These are phyloP conservation scores for Dothideomycetes sp. DNA, from an alignment of 2,329 filamentous ascomycete species.

Conservation along the genomic window DNA sequence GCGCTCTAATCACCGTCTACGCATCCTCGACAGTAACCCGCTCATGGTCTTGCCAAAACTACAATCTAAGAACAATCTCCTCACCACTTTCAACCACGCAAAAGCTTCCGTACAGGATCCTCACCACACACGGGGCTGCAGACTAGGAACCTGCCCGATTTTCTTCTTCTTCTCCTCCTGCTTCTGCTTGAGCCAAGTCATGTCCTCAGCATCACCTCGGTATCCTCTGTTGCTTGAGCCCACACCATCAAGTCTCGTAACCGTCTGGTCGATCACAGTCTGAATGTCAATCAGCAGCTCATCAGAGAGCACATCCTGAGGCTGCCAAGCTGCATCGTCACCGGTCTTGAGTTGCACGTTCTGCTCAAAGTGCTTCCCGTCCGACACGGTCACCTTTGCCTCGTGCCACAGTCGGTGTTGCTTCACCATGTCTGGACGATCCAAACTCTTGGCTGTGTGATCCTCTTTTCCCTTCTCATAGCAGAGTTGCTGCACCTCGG, in stretches of 20 bases:
- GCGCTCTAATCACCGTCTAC: too few species aligned
- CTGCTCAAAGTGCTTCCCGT: constrained; percentile 11
- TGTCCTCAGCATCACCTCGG: constrained; percentile 1
- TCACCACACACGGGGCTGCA: too few species aligned
- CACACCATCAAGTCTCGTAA: constrained; percentile 18
- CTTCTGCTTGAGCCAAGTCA: too few species aligned
- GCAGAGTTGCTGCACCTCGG: constrained; percentile 11
- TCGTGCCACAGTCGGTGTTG: constrained; percentile 19
- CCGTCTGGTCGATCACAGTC: constrained; percentile 12
- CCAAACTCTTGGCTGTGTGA: constrained; percentile 2
- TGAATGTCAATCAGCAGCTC: constrained; percentile 7
- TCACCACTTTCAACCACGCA: too few species aligned
- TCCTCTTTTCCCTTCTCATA: constrained; percentile 6
- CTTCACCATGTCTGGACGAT: not conserved
- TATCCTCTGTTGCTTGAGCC: constrained; percentile 17
- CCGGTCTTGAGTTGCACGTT: constrained; percentile 7
- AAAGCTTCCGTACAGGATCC: too few species aligned
- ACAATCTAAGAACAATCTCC: too few species aligned
- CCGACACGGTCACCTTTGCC: constrained; percentile 10
- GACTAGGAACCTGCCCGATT: too few species aligned
- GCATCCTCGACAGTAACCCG: too few species aligned
- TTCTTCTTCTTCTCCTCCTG: too few species aligned
- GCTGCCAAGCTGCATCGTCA: constrained; percentile 12
- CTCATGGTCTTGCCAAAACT: too few species aligned
- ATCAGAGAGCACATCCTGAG: constrained; percentile 8